Evolutionary conservation across 179 eudicot genomes (phyloP).

Genomic region (Drosera spatulata): DNA sequence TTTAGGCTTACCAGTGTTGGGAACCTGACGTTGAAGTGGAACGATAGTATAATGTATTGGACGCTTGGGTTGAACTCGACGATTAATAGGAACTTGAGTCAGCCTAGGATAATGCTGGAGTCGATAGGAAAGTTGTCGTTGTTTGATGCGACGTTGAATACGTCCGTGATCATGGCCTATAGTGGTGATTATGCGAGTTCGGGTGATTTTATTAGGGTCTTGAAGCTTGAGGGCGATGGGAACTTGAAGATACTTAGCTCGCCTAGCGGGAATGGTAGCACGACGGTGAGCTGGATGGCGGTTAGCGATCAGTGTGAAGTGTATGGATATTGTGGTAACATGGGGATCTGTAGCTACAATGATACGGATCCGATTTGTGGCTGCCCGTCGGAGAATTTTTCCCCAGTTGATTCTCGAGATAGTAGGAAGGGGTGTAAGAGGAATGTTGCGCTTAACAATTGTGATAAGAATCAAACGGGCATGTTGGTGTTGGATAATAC

Average conservation of each 20-base stretch:
- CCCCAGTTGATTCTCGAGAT: slow-evolving; percentile 34
- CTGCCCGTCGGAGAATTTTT: slow-evolving; percentile 76
- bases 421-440: slow-evolving; percentile 62
- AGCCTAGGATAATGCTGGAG: slow-evolving; percentile 38
- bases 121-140: slow-evolving; percentile 41
- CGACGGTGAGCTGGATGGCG: slow-evolving; percentile 50
- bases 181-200: slow-evolving; percentile 67
- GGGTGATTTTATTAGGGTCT: slow-evolving; percentile 32
- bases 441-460: slow-evolving; percentile 41
- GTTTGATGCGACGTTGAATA: slow-evolving; percentile 25
- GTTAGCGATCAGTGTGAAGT: slow-evolving; percentile 71
- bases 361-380: slow-evolving; percentile 56
- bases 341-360: slow-evolving; percentile 78
- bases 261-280: slow-evolving; percentile 20
- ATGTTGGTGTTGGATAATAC: slow-evolving; percentile 60
- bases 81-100: slow-evolving; percentile 17
- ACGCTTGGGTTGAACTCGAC: slow-evolving; percentile 45
- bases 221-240: slow-evolving; percentile 70
- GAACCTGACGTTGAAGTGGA: slow-evolving; percentile 58
- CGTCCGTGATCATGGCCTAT: slow-evolving; percentile 25
- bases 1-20: slow-evolving; percentile 37
- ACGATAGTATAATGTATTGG: slow-evolving; percentile 32
- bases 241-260: slow-evolving; percentile 71
- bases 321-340: slow-evolving; percentile 77
- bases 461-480: slow-evolving; percentile 30